Base-by-base conservation (phyloP, 2,329 filamentous ascomycete species). In the Talaromyces sp. region DNA sequence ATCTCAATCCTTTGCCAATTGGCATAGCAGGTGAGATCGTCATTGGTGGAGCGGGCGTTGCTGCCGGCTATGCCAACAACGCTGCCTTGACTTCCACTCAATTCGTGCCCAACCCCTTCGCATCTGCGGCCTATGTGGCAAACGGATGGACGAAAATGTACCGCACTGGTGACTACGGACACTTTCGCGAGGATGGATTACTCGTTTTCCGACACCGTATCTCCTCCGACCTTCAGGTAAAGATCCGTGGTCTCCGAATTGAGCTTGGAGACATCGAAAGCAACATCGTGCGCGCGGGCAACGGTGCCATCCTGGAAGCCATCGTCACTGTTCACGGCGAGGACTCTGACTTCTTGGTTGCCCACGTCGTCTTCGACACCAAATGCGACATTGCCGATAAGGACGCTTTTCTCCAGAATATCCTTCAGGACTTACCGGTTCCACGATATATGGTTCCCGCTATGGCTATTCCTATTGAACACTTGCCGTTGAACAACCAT, bases 221-320 rank as follows among this genome's bases (percentile, higher is more conserved):
- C 17, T 65, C 64, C 3, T 69, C 67, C 4, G 69, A 73, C 55
- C 68, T 68, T 7, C 67, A 73, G 58, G 54, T 73, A 24, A 72
- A 74, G 55, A 43, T 74, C 8, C 64, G 66, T 13, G 71, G 70
- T 13, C 66, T 76, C 19, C 69, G 71, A 0, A 75, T 83, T 29
- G 80, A 84, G 17, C 66, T 84, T 0, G 65, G 69, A 2, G 82
- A 84, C 5, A 73, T 83, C n/a, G 75, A 75, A 58, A 62, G 60
- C 6, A 63, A 58, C 14, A 71, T 79, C 41, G 19, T 76, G 2
- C 26, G 63, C 0, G 60, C 63, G 19, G 64, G 72, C 0, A 55
- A 62, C 2, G 67, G 69, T 2, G 35, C 29, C 1, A 13, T 62
- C 1, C 24, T 2, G 2, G 31, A 59, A 17, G 60, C 46, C 5